phyloP scores from a whole-genome alignment of 1,284 basidiomycete species.

The Pseudozyma sp. region DNA sequence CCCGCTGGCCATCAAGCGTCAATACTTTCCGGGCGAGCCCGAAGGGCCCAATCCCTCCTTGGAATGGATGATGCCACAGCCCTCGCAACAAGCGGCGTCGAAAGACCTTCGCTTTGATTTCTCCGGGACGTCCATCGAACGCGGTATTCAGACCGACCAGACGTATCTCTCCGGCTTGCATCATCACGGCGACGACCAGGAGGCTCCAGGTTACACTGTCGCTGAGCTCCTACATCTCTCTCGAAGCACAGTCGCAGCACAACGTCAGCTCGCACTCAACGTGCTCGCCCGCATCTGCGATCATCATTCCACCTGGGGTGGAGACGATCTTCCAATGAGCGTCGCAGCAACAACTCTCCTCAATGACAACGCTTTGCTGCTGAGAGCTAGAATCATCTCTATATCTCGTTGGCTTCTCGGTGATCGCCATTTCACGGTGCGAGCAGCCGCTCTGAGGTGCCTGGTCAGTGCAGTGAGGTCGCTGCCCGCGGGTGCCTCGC shows the following conservation, averaged over 20 bases:
- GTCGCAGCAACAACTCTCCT: conserved; percentile 7
- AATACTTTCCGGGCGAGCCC: conserved; percentile 81
- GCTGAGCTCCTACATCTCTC: conserved; percentile 86
- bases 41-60: conserved; percentile 47
- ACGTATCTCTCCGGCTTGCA: conserved; percentile 76
- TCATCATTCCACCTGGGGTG: conserved; percentile 21
- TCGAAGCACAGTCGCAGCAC: conserved; percentile 83
- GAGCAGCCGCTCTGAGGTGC: conserved; percentile 51
- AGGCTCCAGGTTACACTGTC: conserved; percentile 86
- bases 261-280: conserved; percentile 83
- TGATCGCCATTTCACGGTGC: conserved; percentile 58
- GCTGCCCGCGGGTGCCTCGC: conserved; percentile 18
- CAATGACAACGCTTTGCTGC: conserved; percentile 22
- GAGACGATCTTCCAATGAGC: neutral
- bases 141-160: conserved; percentile 21
- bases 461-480: conserved; percentile 36
- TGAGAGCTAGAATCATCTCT: conserved; percentile 37
- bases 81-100: neutral
- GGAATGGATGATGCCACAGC: conserved; percentile 57
- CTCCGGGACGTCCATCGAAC: conserved; percentile 38
- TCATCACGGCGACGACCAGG: conserved; percentile 81
- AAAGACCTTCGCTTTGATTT: conserved; percentile 61
- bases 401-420: conserved; percentile 53
- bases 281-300: conserved; percentile 75
- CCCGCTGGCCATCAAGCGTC: conserved; percentile 82